Evolutionary conservation across 345 rosid species (phyloP), one percentile per base, ranked within the genome.

Genomic region (Arabidopsis arenosa): DNA sequence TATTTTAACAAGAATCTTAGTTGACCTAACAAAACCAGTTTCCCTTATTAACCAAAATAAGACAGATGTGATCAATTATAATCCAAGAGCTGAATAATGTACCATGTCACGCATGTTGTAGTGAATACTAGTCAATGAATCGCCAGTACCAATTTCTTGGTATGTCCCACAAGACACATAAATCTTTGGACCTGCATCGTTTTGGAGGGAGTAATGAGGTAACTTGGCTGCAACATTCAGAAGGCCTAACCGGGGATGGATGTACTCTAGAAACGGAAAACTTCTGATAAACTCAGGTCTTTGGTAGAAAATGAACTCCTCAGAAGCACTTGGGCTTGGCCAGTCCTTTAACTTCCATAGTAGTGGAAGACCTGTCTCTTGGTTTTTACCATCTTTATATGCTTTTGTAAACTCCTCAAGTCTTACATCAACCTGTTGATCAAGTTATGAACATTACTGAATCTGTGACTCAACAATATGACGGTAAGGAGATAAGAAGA

Each of bases 191-290:
- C 98, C 99, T 10, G 83, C 86, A 81, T 96, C 99, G 75, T 87
- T 93, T 80, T 96, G 98, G 82, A 93, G 81, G 55, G 97, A 89
- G 84, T 89, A 93, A 83, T 93, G 92, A 68, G 99, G 99, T 83
- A 93, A 78, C 81, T 93, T 93, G 70, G 97, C 98, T 10, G 98
- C 97, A 63, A 93, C 93, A 76, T 96, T 96, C 75, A 96, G 85
- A 79, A 96, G 86, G 75, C 99, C 99, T 89, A 89, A 80, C 63
- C 89, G 87, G 43, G 99, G 89, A 81, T 96, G 97, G 39, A 89
- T 89, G 84, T 85, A 93, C 85, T 93, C 96, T n/a, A 89, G 94
- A 52, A 93, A 79, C n/a, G 98, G 99, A 80, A 96, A 80, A 84
- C 86, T 86, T 83, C 84, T 86, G 68, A 96, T 85, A 76, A 89